A percentile compares a stretch with the other conserved stretches of the same genome.
Conservation (phyloP, 352 stramenopile species). For the Globisporangium lucens region DNA sequence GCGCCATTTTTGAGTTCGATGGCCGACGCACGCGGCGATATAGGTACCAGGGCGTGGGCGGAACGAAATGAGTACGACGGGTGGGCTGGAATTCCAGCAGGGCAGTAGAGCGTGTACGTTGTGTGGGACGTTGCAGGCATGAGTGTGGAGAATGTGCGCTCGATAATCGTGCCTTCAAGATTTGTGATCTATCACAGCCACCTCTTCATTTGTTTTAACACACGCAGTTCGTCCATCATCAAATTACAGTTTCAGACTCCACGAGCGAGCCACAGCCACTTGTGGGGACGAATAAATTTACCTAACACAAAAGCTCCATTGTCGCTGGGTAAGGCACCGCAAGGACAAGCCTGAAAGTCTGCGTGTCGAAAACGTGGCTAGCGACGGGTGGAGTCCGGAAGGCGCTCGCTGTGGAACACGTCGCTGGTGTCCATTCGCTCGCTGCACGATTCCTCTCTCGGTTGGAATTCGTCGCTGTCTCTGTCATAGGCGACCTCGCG, state of each 20-base stretch:
- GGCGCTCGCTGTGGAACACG: constrained; percentile 1
- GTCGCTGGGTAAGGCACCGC: constrained; percentile 2
- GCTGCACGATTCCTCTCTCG: constrained; percentile 6
- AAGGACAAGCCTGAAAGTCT: constrained; percentile 6
- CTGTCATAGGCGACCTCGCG: constrained; percentile 5
- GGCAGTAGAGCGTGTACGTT: constrained; percentile 1
- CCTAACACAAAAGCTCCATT: constrained; percentile 7
- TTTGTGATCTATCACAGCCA: neutral
- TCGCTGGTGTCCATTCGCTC: constrained; percentile 6
- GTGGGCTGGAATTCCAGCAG: neutral
- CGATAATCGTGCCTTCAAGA: neutral
- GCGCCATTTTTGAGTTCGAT: neutral
- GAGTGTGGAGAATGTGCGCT: neutral
- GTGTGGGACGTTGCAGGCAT: neutral
- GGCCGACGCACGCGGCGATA: neutral
- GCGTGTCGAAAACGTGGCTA: constrained; percentile 2
- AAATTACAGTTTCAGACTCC: neutral
- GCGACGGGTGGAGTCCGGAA: neutral
- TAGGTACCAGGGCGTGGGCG: neutral
- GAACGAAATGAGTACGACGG: neutral
- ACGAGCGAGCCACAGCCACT: neutral
- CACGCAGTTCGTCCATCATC: neutral
- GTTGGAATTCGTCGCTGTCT: constrained; percentile 7
- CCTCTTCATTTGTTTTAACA: neutral
- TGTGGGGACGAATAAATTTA: constrained; percentile 5